Evolutionary conservation across 164 flowering plant genomes (phyloP), one percentile per base, ranked within the genome.

Genomic region (Santalum album): DNA sequence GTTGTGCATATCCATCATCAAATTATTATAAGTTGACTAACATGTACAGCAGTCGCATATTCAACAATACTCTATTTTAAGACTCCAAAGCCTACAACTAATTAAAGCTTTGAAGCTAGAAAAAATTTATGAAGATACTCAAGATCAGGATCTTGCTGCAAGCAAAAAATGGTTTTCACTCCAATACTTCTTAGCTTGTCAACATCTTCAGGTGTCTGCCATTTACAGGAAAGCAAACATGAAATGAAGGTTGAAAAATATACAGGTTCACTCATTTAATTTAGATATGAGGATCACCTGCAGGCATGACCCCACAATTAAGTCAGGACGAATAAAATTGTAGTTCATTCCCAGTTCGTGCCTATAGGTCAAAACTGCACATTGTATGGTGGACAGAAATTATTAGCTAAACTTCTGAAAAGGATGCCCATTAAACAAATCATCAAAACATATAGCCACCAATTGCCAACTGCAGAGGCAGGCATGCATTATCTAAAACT

Each of bases 271-370:
- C 12, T 22, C 29, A 21, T 57, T 2, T 53, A 49, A 12, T 29
- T 27, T 12, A 53, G 26, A 55, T 46, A 54, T 12, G 51, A 49
- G 45, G 23, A 58, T 72, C 54, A 91, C 98, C 91, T 92, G 99
- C 48, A 92, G 71, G 69, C 99, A 92, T 24, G 99, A 92, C 1
- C 99, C 99, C 27, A 92, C 99, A 72, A 92, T 85, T 67, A 92
- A 65, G 72, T 89, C 97, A 57, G 97, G 90, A 26, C 64, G 83
- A 56, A 92, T 87, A 72, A 81, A 89, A 75, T 81, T 75, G 78
- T 92, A 92, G 64, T 87, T 92, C 86, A 92, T 89, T 63, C 99
- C 99, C 20, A 85, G 69, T 64, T 92, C 99, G 65, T 92, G 99
- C 77, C 90, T 80, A 67, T 92, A 92, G 16, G 99, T 89, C 74